phyloP scores from a whole-genome alignment of 345 rosid species.

The Corchorus olitorius region DNA sequence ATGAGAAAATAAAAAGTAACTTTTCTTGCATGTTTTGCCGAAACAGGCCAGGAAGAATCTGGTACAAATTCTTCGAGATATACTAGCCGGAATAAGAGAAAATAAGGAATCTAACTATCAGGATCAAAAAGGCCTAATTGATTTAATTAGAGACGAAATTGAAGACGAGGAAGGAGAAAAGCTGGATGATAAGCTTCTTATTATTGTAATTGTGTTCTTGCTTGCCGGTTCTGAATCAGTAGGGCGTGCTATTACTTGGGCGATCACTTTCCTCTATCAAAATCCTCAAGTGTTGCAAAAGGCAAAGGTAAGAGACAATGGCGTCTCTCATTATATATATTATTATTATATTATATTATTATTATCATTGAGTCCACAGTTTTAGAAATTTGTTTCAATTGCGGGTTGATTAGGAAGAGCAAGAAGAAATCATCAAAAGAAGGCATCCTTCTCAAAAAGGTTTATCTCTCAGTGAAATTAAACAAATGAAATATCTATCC shows the following conservation, averaged over 20 bases:
- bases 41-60: too few relatives aligned
- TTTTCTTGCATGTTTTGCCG: too few relatives aligned
- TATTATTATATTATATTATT: too few relatives aligned
- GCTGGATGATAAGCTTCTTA: conserved; percentile 31
- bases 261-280: conserved; percentile 12
- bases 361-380: too few relatives aligned
- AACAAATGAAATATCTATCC: conserved; percentile 42
- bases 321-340: too few relatives aligned
- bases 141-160: too few relatives aligned
- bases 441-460: conserved; percentile 30
- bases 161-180: conserved; percentile 1
- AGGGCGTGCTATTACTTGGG: conserved; percentile 29
- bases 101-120: too few relatives aligned
- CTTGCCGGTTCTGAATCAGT: conserved; percentile 31
- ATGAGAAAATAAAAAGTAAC: too few relatives aligned
- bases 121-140: too few relatives aligned
- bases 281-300: conserved; percentile 22
- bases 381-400: too few relatives aligned
- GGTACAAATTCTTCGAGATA: too few relatives aligned
- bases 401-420: conserved; percentile 36
- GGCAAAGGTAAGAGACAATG: conserved; percentile 28
- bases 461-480: conserved; percentile 33
- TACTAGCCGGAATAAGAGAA: too few relatives aligned
- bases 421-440: conserved; percentile 31
- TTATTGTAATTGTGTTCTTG: conserved; percentile 9